A percentile compares a stretch with the other conserved stretches of the same genome.
phyloP scores from a whole-genome alignment of 2,329 filamentous ascomycete species.

The Dactylellina parvicollis region DNA sequence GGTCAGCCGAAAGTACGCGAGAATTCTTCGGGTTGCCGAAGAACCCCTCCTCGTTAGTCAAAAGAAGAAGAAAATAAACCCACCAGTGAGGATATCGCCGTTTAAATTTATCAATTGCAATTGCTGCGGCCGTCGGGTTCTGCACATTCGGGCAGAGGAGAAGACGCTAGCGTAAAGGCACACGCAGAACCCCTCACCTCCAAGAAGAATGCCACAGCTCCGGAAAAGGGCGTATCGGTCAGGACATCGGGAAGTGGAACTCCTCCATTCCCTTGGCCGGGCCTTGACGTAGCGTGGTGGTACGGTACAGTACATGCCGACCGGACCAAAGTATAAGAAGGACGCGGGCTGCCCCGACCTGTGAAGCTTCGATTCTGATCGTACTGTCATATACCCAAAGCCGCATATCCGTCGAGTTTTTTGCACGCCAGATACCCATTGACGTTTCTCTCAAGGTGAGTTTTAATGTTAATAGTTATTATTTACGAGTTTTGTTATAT shows the following conservation, averaged over 20 bases:
- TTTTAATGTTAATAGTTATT: background rate
- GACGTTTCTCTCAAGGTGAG: background rate
- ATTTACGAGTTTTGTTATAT: background rate
- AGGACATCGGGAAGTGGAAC: constrained; percentile 27
- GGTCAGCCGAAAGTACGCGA: constrained; percentile 37
- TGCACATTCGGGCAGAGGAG: too few species aligned
- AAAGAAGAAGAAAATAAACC: constrained; percentile 35
- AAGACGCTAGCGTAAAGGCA: too few species aligned
- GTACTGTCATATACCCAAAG: background rate
- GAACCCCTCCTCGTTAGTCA: background rate
- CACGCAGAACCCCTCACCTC: background rate
- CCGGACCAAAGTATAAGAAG: constrained; percentile 15
- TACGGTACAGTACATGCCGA: background rate
- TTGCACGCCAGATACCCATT: background rate
- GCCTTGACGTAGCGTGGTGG: background rate
- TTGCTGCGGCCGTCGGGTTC: background rate
- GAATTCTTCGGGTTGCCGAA: constrained; percentile 53
- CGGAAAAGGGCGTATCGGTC: constrained; percentile 6
- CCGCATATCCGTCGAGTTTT: background rate
- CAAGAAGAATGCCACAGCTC: background rate
- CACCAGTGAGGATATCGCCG: constrained; percentile 52
- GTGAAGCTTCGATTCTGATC: background rate
- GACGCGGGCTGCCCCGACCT: constrained; percentile 17
- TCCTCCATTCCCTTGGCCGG: constrained; percentile 6
- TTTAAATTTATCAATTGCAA: constrained; percentile 38